Evolutionary conservation across 495 filamentous ascomycete species (phyloP).

Genomic region (Neurospora sp.): DNA sequence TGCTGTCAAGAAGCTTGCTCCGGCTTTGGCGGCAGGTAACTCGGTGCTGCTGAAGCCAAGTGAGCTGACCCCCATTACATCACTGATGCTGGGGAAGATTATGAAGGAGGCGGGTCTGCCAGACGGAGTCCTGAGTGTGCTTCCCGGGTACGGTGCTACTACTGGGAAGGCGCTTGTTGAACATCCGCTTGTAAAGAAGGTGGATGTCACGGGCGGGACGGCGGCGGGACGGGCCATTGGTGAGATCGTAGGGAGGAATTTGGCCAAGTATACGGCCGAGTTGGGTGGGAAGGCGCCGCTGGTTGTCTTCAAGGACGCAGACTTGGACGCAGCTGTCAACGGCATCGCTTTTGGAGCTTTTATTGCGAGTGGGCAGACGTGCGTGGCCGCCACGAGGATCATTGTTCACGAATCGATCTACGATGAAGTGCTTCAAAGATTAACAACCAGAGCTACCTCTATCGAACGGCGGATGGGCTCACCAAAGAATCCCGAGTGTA

Average conservation of each 20-base stretch:
- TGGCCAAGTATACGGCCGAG: conserved; percentile 48
- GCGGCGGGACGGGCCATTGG: conserved; percentile 37
- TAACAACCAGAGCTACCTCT: conserved; percentile 27
- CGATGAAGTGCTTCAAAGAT: conserved; percentile 23
- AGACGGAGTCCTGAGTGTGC: conserved; percentile 46
- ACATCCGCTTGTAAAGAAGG: conserved; percentile 43
- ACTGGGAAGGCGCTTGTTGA: conserved; percentile 47
- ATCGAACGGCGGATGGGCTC: conserved; percentile 38
- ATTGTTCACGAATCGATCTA: conserved; percentile 42
- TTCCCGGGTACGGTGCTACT: conserved; percentile 42
- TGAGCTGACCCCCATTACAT: conserved; percentile 50
- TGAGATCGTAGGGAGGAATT: conserved; percentile 36
- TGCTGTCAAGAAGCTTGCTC: conserved; percentile 52
- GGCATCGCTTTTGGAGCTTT: conserved; percentile 50
- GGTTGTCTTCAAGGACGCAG: conserved; percentile 41
- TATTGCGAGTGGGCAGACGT: conserved; percentile 52
- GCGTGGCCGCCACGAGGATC: conserved; percentile 50
- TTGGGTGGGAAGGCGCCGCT: conserved; percentile 53
- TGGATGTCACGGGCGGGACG: conserved; percentile 53
- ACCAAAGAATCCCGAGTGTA: conserved; percentile 35
- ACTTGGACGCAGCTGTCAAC: conserved; percentile 43
- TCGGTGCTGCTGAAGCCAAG: conserved; percentile 52
- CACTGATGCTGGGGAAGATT: conserved; percentile 40
- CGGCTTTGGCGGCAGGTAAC: conserved; percentile 53
- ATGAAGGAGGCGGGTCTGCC: conserved; percentile 46